Evolutionary conservation across 805 yeast species (phyloP), one percentile per base, ranked within the genome.

Genomic region (Candida yuanshanica): DNA sequence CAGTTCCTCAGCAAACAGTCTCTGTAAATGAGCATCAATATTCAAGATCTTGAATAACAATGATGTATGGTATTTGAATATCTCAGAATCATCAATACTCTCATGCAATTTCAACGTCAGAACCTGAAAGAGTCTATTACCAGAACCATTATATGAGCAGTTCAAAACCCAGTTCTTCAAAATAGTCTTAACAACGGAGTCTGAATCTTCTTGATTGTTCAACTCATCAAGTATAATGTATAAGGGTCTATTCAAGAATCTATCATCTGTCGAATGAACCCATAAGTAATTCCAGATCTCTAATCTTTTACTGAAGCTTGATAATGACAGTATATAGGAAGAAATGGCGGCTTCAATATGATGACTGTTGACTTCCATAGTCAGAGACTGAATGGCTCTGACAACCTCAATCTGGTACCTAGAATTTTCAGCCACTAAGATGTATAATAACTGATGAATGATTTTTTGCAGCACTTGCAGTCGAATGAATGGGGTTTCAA

Each of bases 301-400:
- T 1, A 82, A 59, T 44, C 79, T 67, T 14, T 68, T 61, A 6
- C 61, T 55, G 17, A 70, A 61, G 26, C 55, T 56, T 7, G 61
- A 46, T 7, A 67, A 58, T 4, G 69, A 55, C 12, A 80, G 53
- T 23, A 86, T 69, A 36, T 78, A 68, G 2, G 74, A 65, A 0
- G 86, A 66, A 3, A 90, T 47, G 0, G 87, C 83, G 1, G 95
- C 91, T 51, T 89, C 95, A 20, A 89, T 71, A 45, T 75, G 72
- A 36, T 73, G 63, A 2, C 71, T 53, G 12, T 77, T 76, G 20
- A 74, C 68, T 16, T 70, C 63, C n/a, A 72, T 59, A 31, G 78
- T 81, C 38, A 91, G 61, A 6, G 70, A 66, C 68, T 85, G 81
- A 2, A 90, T 66, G 18, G 76, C 67, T 39, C 74, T 76, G 1